A percentile compares a stretch with the other conserved stretches of the same genome.
Evolutionary conservation across 2,329 filamentous ascomycete species (phyloP).

Genomic region (Dactylellina sp.): DNA sequence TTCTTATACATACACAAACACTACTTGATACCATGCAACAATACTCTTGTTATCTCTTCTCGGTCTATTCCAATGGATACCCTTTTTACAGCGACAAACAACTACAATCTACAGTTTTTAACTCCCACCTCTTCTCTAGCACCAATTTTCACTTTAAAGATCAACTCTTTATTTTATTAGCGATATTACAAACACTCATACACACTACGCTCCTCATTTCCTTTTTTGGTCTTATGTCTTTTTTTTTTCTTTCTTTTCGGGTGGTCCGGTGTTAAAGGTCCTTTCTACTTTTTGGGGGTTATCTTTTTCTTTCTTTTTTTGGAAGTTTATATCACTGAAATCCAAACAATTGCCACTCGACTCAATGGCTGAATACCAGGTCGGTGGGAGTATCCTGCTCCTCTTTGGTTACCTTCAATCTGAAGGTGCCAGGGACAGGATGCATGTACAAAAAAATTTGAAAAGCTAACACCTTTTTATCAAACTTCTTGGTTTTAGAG

Average conservation of each 20-base stretch:
- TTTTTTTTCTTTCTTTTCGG: constrained; percentile 37
- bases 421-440: constrained; percentile 3
- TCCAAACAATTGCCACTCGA: constrained; percentile 37
- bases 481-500: constrained; percentile 46
- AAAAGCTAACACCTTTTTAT: constrained; percentile 52
- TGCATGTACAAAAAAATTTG: constrained; percentile 56
- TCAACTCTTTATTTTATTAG: constrained; percentile 37
- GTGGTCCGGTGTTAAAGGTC: constrained; percentile 55
- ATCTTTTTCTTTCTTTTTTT: constrained; percentile 43
- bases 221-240: constrained; percentile 46
- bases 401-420: constrained; percentile 7
- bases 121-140: constrained; percentile 31
- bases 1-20: constrained; percentile 2
- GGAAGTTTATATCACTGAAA: constrained; percentile 43
- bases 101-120: constrained; percentile 46
- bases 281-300: constrained; percentile 44
- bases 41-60: constrained; percentile 52
- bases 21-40: constrained; percentile 35
- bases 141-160: constrained; percentile 37
- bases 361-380: constrained; percentile 55
- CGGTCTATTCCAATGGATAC: constrained; percentile 43
- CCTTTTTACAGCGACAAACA: constrained; percentile 36
- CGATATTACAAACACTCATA: constrained; percentile 45
- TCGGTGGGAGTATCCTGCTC: constrained; percentile 40
- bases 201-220: constrained; percentile 55